Conservation (phyloP, 192 early-diverging fungal genomes). For the Backusella morwellensis region DNA sequence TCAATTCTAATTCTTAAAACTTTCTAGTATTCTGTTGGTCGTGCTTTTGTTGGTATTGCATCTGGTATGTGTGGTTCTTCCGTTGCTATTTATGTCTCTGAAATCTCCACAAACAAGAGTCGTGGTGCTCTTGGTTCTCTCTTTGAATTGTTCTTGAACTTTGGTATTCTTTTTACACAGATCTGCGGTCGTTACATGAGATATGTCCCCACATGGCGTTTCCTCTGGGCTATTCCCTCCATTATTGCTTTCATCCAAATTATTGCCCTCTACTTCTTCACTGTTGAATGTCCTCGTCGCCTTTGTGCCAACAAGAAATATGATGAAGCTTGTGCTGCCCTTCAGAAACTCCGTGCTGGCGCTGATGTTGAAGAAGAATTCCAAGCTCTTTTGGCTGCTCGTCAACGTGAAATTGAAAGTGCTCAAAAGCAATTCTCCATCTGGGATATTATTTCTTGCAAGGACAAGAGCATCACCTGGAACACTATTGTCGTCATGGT, state of each 20-base stretch:
- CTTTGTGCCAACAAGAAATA: conserved; percentile 61
- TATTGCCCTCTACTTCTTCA: conserved; percentile 56
- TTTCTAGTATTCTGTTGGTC: conserved; percentile 53
- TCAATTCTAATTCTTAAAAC: neutral
- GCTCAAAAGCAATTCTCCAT: conserved; percentile 1
- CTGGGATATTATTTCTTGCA: conserved; percentile 18
- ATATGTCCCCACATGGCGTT: conserved; percentile 65
- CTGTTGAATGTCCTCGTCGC: conserved; percentile 77
- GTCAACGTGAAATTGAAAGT: conserved; percentile 28
- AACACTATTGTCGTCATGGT: conserved; percentile 66
- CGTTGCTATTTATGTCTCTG: conserved; percentile 69
- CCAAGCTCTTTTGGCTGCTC: conserved; percentile 51
- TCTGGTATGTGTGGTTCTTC: conserved; percentile 66
- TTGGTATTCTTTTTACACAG: conserved; percentile 78
- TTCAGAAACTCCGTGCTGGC: conserved; percentile 55
- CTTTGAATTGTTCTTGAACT: conserved; percentile 76
- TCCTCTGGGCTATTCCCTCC: conserved; percentile 64
- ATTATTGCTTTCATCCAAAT: conserved; percentile 59
- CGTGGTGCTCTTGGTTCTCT: conserved; percentile 72
- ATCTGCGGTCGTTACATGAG: conserved; percentile 61
- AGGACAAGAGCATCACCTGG: conserved; percentile 31
- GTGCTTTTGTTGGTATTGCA: conserved; percentile 73
- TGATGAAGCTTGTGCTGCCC: conserved; percentile 55
- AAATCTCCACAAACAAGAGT: conserved; percentile 71
- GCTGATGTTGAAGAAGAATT: conserved; percentile 65